Evolutionary conservation across 768 basidiomycete genomes (phyloP), one percentile per base, ranked within the genome.

Genomic region (Russula dissimulans): DNA sequence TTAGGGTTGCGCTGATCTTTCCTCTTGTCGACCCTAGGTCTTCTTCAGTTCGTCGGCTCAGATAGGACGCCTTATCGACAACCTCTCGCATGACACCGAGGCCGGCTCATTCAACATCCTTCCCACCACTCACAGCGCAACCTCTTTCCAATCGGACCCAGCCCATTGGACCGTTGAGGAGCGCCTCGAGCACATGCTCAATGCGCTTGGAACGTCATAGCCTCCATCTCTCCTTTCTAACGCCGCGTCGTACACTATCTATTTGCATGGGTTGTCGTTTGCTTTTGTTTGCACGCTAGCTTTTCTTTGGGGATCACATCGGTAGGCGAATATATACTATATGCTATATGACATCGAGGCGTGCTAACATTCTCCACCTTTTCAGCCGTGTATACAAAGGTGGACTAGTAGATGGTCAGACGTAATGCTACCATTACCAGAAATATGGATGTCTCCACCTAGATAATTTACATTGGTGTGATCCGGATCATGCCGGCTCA

Each of bases 51-150:
- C 88, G 17, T 78, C 86, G 26, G 81, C 83, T 44, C 85, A 91
- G 62, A 91, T 93, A 69, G 88, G 87, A 45, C 87, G 84, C 65
- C 78, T 93, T 60, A 90, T 93, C 59, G 91, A 93, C 69, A 83
- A 75, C 67, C 81, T 93, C 69, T 91, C 90, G 49, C 85, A 85
- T 69, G 86, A 84, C 36, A 83, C 84, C 76, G 91, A 93, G 64
- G 78, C 88, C 44, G 91, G 89, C 48, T 86, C 89, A 41, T 91
- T 91, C 77, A 91, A 91, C 68, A 82, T 91, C 68, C 68, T 78
- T 41, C 80, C 83, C 12, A 71, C 74, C 75, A n/a, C 52, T 18
- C 55, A 44, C 39, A 61, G 50, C 36, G 32, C 38, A 45, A 18
- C 18, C 29, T 67, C 55, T 64, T 55, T 54, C 45, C 84, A 84